These are phyloP conservation scores for Penicillium sp. DNA, from an alignment of 2,329 filamentous ascomycete genomes.

Conservation along the genomic window DNA sequence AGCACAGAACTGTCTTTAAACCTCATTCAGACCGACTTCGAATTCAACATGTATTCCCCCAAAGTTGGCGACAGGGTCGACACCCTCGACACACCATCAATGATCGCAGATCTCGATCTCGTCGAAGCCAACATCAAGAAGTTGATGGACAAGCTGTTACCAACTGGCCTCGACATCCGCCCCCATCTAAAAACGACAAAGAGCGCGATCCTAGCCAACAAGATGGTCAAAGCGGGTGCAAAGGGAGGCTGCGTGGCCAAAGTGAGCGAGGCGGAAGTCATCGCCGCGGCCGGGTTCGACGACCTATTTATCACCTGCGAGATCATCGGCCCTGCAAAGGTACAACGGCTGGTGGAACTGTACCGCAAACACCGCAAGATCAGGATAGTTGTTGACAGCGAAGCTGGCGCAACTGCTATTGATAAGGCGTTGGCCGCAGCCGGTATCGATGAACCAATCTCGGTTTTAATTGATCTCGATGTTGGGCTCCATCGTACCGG, in stretches of 20 bases:
- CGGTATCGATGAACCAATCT: conserved; percentile 40
- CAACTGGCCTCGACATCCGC: conserved; percentile 47
- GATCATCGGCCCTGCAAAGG: conserved; percentile 49
- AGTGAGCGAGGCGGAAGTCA: conserved; percentile 48
- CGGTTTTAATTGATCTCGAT: conserved; percentile 49
- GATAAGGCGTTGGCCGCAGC: conserved; percentile 41
- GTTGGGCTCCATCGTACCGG: conserved; percentile 53
- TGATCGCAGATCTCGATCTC: conserved; percentile 54
- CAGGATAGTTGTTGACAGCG: conserved; percentile 51
- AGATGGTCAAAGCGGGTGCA: conserved; percentile 47
- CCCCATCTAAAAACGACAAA: conserved; percentile 57
- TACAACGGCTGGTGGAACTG: conserved; percentile 46
- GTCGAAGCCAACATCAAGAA: conserved; percentile 53
- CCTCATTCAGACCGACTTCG: background rate
- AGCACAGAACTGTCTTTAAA: background rate
- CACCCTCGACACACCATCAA: conserved; percentile 54
- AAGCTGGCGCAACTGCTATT: conserved; percentile 46
- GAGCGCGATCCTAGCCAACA: conserved; percentile 45
- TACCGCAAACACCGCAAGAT: conserved; percentile 40
- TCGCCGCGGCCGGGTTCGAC: conserved; percentile 46
- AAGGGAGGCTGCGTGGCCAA: conserved; percentile 54
- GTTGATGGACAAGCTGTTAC: conserved; percentile 46
- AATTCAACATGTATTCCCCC: conserved; percentile 39
- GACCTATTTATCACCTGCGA: conserved; percentile 54
- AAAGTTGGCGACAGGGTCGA: conserved; percentile 44